phyloP scores from a whole-genome alignment of 176 grass and related monocot species.

The bread wheat (Triticum aestivum) region IWGSC_CS_RefSeq_v2.1 NC_057810.1:296853639-296854138 shows the following conservation, averaged over 20 bases:
- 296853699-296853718: background rate
- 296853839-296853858: background rate
- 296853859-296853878: background rate
- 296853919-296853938: background rate
- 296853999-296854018: background rate
- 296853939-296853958: too few species aligned
- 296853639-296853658: constrained; percentile 21
- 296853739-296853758: background rate
- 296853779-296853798: background rate
- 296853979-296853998: background rate
- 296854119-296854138: too few species aligned
- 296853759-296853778: background rate
- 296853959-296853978: background rate
- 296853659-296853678: background rate
- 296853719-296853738: background rate
- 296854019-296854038: background rate
- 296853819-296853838: background rate
- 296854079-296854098: too few species aligned
- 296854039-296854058: background rate
- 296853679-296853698: background rate
- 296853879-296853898: background rate
- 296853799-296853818: background rate
- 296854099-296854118: too few species aligned
- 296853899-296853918: background rate
- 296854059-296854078: too few species aligned